Percentiles rank a stretch among this genome's conserved stretches.
phyloP scores from a whole-genome alignment of 2,329 filamentous ascomycete species.

The Colletotrichum euphorbiae region DNA sequence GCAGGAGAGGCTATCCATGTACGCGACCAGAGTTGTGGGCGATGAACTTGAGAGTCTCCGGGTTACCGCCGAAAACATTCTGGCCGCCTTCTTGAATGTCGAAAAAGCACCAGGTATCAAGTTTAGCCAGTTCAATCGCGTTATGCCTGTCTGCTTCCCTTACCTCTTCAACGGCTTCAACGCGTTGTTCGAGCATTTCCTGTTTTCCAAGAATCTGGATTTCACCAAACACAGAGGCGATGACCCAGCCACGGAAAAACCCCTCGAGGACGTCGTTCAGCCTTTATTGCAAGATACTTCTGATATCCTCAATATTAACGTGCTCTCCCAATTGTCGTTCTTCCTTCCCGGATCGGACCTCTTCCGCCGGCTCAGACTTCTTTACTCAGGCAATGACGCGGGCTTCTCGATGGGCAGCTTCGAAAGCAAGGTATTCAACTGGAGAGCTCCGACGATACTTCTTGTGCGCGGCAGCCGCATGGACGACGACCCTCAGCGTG shows the following conservation, averaged over 20 bases:
- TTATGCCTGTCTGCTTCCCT: constrained; percentile 71
- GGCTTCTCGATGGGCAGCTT: constrained; percentile 85
- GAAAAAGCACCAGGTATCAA: constrained; percentile 73
- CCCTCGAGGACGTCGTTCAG: constrained; percentile 49
- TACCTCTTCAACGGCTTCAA: constrained; percentile 76
- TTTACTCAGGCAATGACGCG: constrained; percentile 77
- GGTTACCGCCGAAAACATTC: constrained; percentile 71
- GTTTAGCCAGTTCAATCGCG: constrained; percentile 69
- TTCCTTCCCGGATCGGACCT: constrained; percentile 74
- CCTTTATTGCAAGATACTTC: constrained; percentile 64
- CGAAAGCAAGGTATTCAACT: constrained; percentile 80
- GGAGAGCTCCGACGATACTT: constrained; percentile 79
- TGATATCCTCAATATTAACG: constrained; percentile 73
- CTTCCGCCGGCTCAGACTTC: constrained; percentile 72
- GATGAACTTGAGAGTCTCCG: constrained; percentile 69
- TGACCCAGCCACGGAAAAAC: constrained; percentile 33
- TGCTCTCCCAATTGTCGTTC: constrained; percentile 77
- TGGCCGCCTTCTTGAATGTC: constrained; percentile 74
- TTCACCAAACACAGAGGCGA: constrained; percentile 65
- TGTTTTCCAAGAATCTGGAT: constrained; percentile 79
- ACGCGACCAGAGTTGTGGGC: constrained; percentile 67
- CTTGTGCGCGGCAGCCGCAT: constrained; percentile 74
- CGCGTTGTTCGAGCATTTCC: constrained; percentile 78
- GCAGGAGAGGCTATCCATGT: constrained; percentile 73
- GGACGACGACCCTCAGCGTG: constrained; percentile 57